Evolutionary conservation across 768 basidiomycete species (phyloP), one percentile per base, ranked within the genome.

Genomic region (Grammothele lineata): DNA sequence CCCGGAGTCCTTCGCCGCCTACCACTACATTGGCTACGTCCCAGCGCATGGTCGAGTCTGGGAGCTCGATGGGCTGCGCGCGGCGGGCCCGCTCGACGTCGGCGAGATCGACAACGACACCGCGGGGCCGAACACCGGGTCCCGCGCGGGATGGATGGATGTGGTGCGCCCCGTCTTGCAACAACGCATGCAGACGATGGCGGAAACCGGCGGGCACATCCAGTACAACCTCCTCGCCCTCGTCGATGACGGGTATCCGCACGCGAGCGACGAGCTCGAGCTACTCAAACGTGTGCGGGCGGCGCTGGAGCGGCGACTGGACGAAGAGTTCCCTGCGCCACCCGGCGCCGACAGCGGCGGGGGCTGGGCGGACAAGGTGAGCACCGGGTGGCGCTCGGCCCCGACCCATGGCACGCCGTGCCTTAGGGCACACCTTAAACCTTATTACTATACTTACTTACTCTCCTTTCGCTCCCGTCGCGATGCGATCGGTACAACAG

Each of bases 11-110:
- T 72, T 75, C 33, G 80, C 81, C 40, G 67, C 67, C 1, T 84
- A 76, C 62, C 81, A 84, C 57, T 84, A 80, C 65, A 80, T 83
- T 48, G 80, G 78, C 9, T 84, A 81, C 55, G 77, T 83, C 26
- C 81, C 79, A 4, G 75, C 73, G 1, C 65, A 73, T 55, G 80
- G 80, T 7, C 80, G 81, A 53, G 80, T 83, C n/a, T 85, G 81
- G 81, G 81, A 85, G 60, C 72, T 85, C 42, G 80, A 83, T 57
- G 81, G 82, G 11, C 70, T 83, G 44, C 80, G 79, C 27, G 19
- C 46, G 48, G 69, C 74, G 1, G 81, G 78, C 0, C 80, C 82
- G 5, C 65, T 85, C 8, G 80, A 82, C 60, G 80, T 83, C 19
- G 81, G 81, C 32, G 80, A 81, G 55, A 57, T 81, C 22, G 56